Evolutionary conservation across 2,329 filamentous ascomycete genomes (phyloP).

Genomic region (Verticillium klebahnii): DNA sequence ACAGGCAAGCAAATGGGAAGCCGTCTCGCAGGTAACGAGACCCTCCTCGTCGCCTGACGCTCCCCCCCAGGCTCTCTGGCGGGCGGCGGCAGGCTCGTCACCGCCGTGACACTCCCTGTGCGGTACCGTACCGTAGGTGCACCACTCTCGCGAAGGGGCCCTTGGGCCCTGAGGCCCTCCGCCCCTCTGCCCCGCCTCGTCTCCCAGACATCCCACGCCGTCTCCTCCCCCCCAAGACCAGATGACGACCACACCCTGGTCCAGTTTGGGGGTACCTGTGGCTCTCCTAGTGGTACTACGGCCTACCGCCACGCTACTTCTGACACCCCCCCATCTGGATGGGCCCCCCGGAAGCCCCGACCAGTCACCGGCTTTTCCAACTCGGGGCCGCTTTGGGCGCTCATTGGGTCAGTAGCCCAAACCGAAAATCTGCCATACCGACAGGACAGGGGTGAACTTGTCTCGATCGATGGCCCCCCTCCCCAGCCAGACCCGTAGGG

Average conservation of each 20-base stretch:
- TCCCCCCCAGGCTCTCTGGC: not conserved
- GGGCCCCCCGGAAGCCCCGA: slow-evolving; percentile 2
- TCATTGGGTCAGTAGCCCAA: slow-evolving; percentile 5
- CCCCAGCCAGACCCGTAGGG: not conserved
- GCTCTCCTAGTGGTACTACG: not conserved
- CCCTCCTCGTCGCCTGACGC: not conserved
- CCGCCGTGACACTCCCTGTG: not conserved
- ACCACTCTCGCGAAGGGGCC: not conserved
- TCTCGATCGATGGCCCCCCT: not conserved
- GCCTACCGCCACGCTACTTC: not conserved
- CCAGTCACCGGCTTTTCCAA: slow-evolving; percentile 12
- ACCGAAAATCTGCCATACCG: slow-evolving; percentile 2
- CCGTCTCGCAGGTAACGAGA: not conserved
- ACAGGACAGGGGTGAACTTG: not conserved
- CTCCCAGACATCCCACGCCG: not conserved
- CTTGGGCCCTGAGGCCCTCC: not conserved
- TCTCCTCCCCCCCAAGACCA: not conserved
- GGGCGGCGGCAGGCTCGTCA: not conserved
- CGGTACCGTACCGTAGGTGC: not conserved
- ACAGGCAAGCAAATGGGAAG: not conserved
- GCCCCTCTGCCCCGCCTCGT: not conserved
- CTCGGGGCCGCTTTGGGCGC: not conserved
- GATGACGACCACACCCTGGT: not conserved
- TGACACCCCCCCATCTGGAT: slow-evolving; percentile 7
- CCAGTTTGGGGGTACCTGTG: not conserved